These are phyloP conservation scores for Ulota crispa DNA, from an alignment of 225 moss, liverwort and hornwort genomes.

Conservation along the genomic window DNA sequence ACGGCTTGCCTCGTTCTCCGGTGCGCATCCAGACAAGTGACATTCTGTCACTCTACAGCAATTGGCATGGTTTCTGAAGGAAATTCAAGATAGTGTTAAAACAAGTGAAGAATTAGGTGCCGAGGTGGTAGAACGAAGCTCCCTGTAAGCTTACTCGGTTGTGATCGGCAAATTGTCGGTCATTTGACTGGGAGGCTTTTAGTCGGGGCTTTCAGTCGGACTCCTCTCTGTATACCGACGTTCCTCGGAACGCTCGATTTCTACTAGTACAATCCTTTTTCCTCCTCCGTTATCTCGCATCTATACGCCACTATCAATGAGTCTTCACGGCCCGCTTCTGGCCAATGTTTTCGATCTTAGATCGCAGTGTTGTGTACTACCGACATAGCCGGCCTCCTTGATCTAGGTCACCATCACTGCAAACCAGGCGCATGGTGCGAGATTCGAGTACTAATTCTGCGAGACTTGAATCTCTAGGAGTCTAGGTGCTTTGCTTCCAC, in stretches of 20 bases:
- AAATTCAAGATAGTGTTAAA: neutral
- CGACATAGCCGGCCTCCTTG: conserved; percentile 21
- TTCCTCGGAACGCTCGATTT: neutral
- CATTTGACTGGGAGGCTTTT: no score
- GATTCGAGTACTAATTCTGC: neutral
- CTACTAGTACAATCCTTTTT: neutral
- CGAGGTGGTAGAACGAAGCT: no score
- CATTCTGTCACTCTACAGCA: neutral
- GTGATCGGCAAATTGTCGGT: no score
- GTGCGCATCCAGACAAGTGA: neutral
- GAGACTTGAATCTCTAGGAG: neutral
- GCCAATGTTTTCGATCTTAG: neutral
- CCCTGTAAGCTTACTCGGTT: no score
- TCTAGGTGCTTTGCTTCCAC: neutral
- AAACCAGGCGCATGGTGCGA: neutral
- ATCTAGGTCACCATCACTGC: neutral
- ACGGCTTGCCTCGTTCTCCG: neutral
- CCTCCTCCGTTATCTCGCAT: neutral
- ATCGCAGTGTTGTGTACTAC: neutral
- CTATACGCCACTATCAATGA: neutral
- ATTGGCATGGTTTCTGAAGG: neutral
- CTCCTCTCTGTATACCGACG: neutral
- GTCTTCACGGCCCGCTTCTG: neutral
- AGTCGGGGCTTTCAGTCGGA: neutral
- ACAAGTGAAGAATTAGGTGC: no score